Percentiles rank a stretch among this genome's conserved stretches.
Evolutionary conservation across 148 eudicot genomes (phyloP).

Genomic region (Agrostemma githago): DNA sequence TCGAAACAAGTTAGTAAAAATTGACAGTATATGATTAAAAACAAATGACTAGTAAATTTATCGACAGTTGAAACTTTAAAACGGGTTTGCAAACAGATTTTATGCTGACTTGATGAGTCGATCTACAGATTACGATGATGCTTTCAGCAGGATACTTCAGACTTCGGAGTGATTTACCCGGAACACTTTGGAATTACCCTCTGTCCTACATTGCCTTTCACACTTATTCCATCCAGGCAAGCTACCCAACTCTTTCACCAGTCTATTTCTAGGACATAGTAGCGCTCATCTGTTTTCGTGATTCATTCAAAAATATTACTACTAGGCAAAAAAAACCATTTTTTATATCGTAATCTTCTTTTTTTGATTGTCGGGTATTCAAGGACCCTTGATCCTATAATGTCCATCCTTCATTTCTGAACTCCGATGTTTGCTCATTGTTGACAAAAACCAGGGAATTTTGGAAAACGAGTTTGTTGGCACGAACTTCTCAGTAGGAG

Average conservation of each 20-base stretch:
- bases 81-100: neutral
- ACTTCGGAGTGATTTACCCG: conserved; percentile 78
- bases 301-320: no score
- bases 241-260: conserved; percentile 18
- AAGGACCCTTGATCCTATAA: neutral
- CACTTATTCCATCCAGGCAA: conserved; percentile 89
- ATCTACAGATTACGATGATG: conserved; percentile 78
- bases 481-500: conserved; percentile 75
- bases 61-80: neutral
- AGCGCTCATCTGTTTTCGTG: no score
- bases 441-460: conserved; percentile 49
- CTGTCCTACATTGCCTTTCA: conserved; percentile 85
- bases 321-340: no score
- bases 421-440: neutral
- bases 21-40: neutral
- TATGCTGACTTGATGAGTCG: conserved; percentile 8
- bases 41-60: neutral
- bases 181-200: conserved; percentile 82
- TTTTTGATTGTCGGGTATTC: neutral
- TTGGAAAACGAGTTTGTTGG: conserved; percentile 85
- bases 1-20: no score
- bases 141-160: conserved; percentile 94
- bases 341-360: no score
- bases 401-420: neutral
- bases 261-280: neutral